Conservation (phyloP, 768 basidiomycete species). For the Rubroboletus pulcherrimus region DNA sequence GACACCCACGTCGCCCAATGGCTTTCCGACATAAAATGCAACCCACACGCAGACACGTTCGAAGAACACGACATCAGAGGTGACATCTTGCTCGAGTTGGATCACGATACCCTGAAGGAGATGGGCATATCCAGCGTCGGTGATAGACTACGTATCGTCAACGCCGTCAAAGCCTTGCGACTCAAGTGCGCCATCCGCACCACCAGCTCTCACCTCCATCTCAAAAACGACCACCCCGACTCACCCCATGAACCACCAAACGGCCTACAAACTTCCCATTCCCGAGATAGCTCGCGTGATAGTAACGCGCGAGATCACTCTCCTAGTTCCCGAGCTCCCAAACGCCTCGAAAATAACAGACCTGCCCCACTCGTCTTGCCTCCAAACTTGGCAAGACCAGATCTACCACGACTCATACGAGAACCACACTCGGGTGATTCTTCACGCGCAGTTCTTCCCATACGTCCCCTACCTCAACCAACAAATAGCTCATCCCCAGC, state of each 20-base stretch:
- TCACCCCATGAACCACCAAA: constrained; percentile 6
- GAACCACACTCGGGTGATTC: constrained; percentile 58
- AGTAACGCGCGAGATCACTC: constrained; percentile 17
- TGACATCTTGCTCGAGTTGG: constrained; percentile 86
- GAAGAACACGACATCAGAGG: constrained; percentile 87
- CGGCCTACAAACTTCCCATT: constrained; percentile 7
- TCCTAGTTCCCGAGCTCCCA: constrained; percentile 33
- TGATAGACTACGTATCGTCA: constrained; percentile 83
- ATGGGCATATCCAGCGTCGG: constrained; percentile 89
- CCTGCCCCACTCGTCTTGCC: constrained; percentile 82
- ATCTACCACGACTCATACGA: constrained; percentile 71
- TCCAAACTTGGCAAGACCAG: constrained; percentile 46
- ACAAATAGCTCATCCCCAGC: constrained; percentile 13
- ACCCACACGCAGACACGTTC: constrained; percentile 64
- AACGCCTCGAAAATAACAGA: constrained; percentile 57
- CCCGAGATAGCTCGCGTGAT: constrained; percentile 24
- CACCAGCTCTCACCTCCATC: not conserved
- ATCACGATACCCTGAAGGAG: constrained; percentile 83
- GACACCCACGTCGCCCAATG: constrained; percentile 72
- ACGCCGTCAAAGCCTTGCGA: constrained; percentile 77
- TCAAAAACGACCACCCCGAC: not conserved
- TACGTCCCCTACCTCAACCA: constrained; percentile 33
- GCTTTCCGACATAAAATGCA: constrained; percentile 76
- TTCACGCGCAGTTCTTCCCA: constrained; percentile 21
- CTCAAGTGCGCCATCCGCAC: constrained; percentile 43